Evolutionary conservation across 768 basidiomycete genomes (phyloP).

Genomic region (Atractiella rhizophila): DNA sequence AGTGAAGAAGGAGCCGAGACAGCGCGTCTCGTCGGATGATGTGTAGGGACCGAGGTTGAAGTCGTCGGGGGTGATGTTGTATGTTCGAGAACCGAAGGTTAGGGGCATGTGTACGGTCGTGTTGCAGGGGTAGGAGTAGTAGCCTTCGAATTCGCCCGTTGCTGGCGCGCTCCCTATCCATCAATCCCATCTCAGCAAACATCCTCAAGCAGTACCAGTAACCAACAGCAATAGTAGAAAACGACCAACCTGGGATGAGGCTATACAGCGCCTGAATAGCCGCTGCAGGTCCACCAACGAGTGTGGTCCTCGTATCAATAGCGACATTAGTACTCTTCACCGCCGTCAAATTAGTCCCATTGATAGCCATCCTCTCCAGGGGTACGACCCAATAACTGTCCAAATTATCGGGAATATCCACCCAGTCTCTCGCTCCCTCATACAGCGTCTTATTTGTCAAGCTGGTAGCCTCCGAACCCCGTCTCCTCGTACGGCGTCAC

Average conservation of each 20-base stretch:
- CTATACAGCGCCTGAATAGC: slow-evolving; percentile 40
- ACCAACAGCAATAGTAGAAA: no score
- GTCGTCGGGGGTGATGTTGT: slow-evolving; percentile 52
- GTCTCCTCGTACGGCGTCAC: slow-evolving; percentile 17
- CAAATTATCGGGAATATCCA: slow-evolving; percentile 31
- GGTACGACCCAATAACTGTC: slow-evolving; percentile 61
- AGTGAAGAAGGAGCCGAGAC: slow-evolving; percentile 67
- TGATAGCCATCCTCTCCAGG: slow-evolving; percentile 38
- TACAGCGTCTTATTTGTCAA: slow-evolving; percentile 47
- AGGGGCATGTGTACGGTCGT: slow-evolving; percentile 7
- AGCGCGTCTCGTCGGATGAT: slow-evolving; percentile 23
- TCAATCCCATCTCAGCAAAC: not conserved
- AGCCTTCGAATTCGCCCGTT: slow-evolving; percentile 37
- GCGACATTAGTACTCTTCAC: slow-evolving; percentile 40
- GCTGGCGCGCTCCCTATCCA: no score
- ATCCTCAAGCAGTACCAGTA: no score
- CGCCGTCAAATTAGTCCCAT: slow-evolving; percentile 30
- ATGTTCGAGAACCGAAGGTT: slow-evolving; percentile 24
- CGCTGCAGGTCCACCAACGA: slow-evolving; percentile 53
- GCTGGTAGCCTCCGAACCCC: slow-evolving; percentile 26
- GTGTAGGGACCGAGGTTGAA: slow-evolving; percentile 43
- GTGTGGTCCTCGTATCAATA: slow-evolving; percentile 89
- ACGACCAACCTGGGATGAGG: slow-evolving; percentile 47
- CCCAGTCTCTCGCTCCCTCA: slow-evolving; percentile 62
- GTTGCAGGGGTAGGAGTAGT: slow-evolving; percentile 40